Evolutionary conservation across 2,329 filamentous ascomycete genomes (phyloP).

Genomic region (Cephalotrichum gorgonifer): DNA sequence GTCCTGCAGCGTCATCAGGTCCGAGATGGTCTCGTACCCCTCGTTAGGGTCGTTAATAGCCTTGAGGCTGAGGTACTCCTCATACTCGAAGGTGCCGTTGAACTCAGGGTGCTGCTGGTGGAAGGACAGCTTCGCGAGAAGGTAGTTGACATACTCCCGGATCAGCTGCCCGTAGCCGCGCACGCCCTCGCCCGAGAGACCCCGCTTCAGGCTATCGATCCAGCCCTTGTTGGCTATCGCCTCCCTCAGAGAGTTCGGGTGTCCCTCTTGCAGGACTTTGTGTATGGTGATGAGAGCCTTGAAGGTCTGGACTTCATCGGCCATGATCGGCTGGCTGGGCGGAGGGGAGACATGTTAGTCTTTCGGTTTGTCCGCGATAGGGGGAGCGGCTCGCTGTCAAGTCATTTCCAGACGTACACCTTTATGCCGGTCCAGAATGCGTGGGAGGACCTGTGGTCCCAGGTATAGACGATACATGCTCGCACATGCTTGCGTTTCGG

Average conservation of each 20-base stretch:
- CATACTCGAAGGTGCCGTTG: conserved; percentile 97
- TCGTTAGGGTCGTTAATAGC: conserved; percentile 98
- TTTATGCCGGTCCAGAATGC: conserved; percentile 99
- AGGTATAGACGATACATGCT: conserved; percentile 96
- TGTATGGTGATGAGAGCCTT: conserved; percentile 96
- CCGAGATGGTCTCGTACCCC: conserved; percentile 91
- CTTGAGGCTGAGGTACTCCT: conserved; percentile 97
- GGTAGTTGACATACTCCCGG: conserved; percentile 91
- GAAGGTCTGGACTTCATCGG: conserved; percentile 97
- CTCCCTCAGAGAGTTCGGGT: conserved; percentile 77
- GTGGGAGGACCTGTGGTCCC: conserved; percentile 93
- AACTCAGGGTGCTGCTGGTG: conserved; percentile 96
- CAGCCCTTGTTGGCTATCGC: conserved; percentile 81
- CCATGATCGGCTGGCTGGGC: conserved; percentile 82
- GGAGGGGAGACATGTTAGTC: neutral
- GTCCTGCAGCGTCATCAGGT: conserved; percentile 93
- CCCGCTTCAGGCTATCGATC: conserved; percentile 86
- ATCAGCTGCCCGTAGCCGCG: conserved; percentile 89
- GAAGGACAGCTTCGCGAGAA: conserved; percentile 91
- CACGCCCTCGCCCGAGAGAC: conserved; percentile 71
- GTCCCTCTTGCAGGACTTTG: conserved; percentile 94
- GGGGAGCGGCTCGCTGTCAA: neutral
- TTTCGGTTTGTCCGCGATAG: conserved; percentile 1
- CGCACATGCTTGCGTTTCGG: conserved; percentile 88
- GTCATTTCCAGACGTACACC: conserved; percentile 61